phyloP scores from a whole-genome alignment of 441 rosid species.

The Capsella rubella region DNA sequence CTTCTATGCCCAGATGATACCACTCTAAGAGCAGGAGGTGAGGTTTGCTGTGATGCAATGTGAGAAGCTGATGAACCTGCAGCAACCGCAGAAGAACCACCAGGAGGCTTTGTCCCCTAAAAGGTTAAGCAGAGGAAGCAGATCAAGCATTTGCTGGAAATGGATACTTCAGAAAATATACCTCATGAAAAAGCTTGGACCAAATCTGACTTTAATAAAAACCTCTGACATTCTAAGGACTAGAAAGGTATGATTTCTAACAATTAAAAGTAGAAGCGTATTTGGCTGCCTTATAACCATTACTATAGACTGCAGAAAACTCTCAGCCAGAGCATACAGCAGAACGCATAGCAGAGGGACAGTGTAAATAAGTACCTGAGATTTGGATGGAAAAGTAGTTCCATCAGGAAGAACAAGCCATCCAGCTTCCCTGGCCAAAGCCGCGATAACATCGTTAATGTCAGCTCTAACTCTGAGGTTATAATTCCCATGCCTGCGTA shows the following conservation, averaged over 20 bases:
- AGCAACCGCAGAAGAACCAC: conserved; percentile 60
- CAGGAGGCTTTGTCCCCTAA: conserved; percentile 78
- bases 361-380: conserved; percentile 66
- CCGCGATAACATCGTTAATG: conserved; percentile 98
- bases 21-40: conserved; percentile 68
- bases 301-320: background rate
- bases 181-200: background rate
- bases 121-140: conserved; percentile 37
- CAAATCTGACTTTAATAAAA: background rate
- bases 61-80: conserved; percentile 68
- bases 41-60: conserved; percentile 63
- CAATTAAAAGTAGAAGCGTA: conserved; percentile 4
- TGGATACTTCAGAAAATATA: conserved; percentile 8
- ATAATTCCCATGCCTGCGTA: conserved; percentile 97
- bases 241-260: background rate
- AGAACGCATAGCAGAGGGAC: background rate
- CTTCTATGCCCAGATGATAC: conserved; percentile 63
- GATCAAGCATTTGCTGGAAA: conserved; percentile 30
- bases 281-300: background rate
- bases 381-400: conserved; percentile 93
- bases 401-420: conserved; percentile 99
- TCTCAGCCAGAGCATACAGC: background rate
- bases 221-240: conserved; percentile 10
- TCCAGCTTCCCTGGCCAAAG: conserved; percentile 99
- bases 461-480: conserved; percentile 99